Base-by-base conservation (phyloP, 2,329 filamentous ascomycete genomes). In the Tolypocladium cylindrosporum region DNA sequence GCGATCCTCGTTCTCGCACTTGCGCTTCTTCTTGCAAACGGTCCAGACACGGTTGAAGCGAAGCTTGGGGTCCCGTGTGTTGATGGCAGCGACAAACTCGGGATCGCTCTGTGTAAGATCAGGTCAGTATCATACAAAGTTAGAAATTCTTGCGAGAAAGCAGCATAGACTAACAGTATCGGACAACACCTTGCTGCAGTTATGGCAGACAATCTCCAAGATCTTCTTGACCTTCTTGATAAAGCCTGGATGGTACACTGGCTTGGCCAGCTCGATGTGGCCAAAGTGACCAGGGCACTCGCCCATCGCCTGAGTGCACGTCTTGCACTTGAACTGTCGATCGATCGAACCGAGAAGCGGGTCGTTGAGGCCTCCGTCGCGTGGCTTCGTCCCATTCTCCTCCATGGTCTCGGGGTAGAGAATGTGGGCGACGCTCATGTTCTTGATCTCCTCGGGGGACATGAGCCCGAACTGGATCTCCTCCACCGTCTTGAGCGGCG, bases 401-500 rank as follows among this genome's bases (percentile, higher is more conserved):
- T 99, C 94, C 94, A 99, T 97, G 36, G 94, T 97, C 79, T 99
- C 94, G n/a, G 94, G 92, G 72, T 97, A 97, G 73, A 94, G 84
- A 72, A 99, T 93, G 73, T 96, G 90, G 66, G 87, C 89, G 63
- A 97, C 93, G 76, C 92, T 97, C 91, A 97, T 95, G 69, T 89
- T 92, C 81, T 99, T 97, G 76, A 97, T 96, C 79, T 99, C 95
- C 74, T 99, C 94, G 34, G 94, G 94, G 41, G 94, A 96, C 75
- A 99, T 85, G 72, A 99, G 84, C 71, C 94, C 94, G 72, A 99
- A 99, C 81, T 99, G 95, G 68, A 99, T 96, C 82, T 99, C 95
- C 82, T 97, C 88, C 69, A 99, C 92, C 65, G 89, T 96, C 81
- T 94, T 93, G 83, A 97, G 83, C 75, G 92, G 92, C 84, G 90